Base-by-base conservation (phyloP, 2,329 filamentous ascomycete genomes). In the Lithohypha guttulata region DNA sequence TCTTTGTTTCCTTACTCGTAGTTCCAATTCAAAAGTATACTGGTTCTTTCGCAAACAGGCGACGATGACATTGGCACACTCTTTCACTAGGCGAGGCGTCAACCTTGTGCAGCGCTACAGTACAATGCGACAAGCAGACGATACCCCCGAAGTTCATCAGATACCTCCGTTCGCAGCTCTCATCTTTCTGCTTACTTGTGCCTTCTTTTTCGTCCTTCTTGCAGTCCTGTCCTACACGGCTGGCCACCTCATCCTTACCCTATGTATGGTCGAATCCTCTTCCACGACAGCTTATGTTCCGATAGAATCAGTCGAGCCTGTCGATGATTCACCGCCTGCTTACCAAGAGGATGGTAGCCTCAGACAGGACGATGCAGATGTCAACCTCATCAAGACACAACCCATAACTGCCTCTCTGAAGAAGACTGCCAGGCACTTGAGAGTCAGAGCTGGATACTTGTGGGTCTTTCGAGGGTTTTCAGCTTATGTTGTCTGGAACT, bases 401-500 rank as follows among this genome's bases (percentile, higher is more conserved):
- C 76, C 75, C 39, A 69, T 81, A 53, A 83, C 79, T 23, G 65
- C 69, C 39, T 73, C 64, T 47, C 70, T 82, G 53, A 66, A 70
- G 43, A 63, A 62, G 7, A 73, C 77, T 2, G 58, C 79, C 44
- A 61, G 59, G 36, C 77, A 80, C 44, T 69, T 95, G 30, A 67
- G 68, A 47, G 63, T 72, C 32, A 63, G 75, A 48, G 77, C 70
- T 44, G 84, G 85, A 46, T 71, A 71, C 60, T 64, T 64, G 43
- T 72, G 80, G 42, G 69, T 73, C 53, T 81, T 84, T 70, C 80
- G 84, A 45, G 85, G 84, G 41, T 55, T 84, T 43, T 53, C 56
- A 29, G 61, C 71, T 47, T 67, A 63, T 49, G 15, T 73, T 25
- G 56, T 63, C 42, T 73, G 69, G 55, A 58, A 57, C 37, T 7